Base-by-base conservation (phyloP, 257 asterid genomes). In the Capsicum rhomboideum region DNA sequence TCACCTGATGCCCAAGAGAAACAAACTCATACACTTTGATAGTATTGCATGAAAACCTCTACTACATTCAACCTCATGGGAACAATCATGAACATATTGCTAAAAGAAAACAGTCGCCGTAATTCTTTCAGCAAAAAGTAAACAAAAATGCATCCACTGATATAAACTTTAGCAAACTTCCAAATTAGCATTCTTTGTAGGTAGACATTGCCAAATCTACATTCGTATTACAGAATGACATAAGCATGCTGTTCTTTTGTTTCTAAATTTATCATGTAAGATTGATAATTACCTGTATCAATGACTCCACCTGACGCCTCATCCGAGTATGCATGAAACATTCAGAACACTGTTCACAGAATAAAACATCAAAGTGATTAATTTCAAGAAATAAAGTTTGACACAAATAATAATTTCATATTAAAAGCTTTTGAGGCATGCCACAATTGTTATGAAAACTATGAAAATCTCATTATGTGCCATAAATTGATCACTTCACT, bases 271-370 rank as follows among this genome's bases (percentile, higher is more conserved):
- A 74, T 53, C 18, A 72, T 26, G 82, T 9, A 59, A 46, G 21
- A 40, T 40, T 1, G 75, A 79, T 49, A 67, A 88, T 82, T 85
- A 94, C 99, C 96, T 91, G 94, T 91, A 96, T 96, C 84, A 93
- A 83, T 66, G 98, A 91, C 82, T 96, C 98, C 80, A 96, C 99
- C 78, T 96, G 94, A 29, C 98, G 96, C 88, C 99, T 91, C 99
- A 96, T 94, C 86, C 99, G 92, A 69, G 99, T 94, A 84, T 96
- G 99, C 99, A 94, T 94, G 92, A 96, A 96, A 85, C 97, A 97
- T 88, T 94, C 98, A 26, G 99, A 94, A 71, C 97, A 91, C 99
- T 96, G 97, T 80, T 80, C 61, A 85, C 80, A 83, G 78, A 14
- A 78, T 2, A 87, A 77, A 79, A 81, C 46, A 83, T 18, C 37